Evolutionary conservation across 116 monocot species (phyloP).

Genomic region (Cymodocea nodosa): DNA sequence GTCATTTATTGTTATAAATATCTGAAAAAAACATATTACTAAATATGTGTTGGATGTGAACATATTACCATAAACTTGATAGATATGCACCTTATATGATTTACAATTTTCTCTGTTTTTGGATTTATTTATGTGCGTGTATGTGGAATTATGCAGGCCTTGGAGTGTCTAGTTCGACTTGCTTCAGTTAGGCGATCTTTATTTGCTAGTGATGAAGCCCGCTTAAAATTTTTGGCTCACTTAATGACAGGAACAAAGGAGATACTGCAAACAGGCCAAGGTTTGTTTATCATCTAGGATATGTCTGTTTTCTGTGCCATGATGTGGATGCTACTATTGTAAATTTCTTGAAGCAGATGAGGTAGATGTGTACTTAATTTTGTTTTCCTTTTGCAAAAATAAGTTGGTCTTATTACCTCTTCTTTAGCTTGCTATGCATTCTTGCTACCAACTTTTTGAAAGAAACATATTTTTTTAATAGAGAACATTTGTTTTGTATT

Average conservation of each 20-base stretch:
- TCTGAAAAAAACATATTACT: background rate
- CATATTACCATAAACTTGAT: too few species aligned
- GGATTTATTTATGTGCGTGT: background rate
- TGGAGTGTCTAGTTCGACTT: constrained; percentile 91
- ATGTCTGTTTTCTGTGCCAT: too few species aligned
- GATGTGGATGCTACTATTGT: too few species aligned
- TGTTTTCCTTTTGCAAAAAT: too few species aligned
- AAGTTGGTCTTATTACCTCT: too few species aligned
- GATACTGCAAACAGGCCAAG: constrained; percentile 91
- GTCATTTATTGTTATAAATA: background rate
- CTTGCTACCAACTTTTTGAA: too few species aligned
- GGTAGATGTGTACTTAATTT: too few species aligned
- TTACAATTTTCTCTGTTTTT: background rate
- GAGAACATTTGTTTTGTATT: too few species aligned
- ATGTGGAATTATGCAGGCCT: constrained; percentile 27
- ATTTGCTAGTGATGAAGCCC: constrained; percentile 67
- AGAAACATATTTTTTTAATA: too few species aligned
- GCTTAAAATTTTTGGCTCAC: constrained; percentile 64
- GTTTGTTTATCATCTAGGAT: constrained; percentile 14
- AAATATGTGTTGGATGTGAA: too few species aligned
- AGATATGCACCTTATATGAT: background rate
- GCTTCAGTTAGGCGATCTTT: constrained; percentile 88
- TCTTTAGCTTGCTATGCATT: too few species aligned
- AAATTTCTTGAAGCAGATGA: too few species aligned
- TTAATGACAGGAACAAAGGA: constrained; percentile 93